Percentiles rank a stretch among this genome's conserved stretches.
Conservation (phyloP, 2,329 filamentous ascomycete species). For the Colletotrichum sp. region DNA sequence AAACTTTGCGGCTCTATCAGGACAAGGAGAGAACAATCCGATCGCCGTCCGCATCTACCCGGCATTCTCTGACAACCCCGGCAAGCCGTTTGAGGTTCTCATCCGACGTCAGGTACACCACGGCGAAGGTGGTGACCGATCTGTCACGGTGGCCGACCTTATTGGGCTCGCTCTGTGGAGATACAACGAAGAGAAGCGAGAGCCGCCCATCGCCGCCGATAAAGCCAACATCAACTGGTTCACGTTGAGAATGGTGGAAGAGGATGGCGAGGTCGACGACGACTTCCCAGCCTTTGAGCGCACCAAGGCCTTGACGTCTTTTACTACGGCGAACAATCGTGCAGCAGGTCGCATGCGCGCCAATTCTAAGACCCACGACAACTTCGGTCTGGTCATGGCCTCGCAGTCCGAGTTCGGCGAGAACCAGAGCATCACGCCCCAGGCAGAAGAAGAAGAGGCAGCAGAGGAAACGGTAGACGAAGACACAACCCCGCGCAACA, state of each 20-base stretch:
- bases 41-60: constrained; percentile 80
- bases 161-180: constrained; percentile 81
- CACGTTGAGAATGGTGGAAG: constrained; percentile 83
- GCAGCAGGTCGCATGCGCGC: constrained; percentile 64
- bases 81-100: constrained; percentile 72
- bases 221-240: constrained; percentile 83
- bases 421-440: constrained; percentile 71
- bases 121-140: constrained; percentile 64
- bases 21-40: constrained; percentile 78
- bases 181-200: constrained; percentile 77
- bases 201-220: constrained; percentile 67
- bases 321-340: constrained; percentile 81
- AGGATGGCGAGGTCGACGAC: constrained; percentile 84
- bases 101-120: constrained; percentile 74
- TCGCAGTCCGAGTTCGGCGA: constrained; percentile 70
- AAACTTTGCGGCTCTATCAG: constrained; percentile 76
- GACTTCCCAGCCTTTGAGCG: constrained; percentile 82
- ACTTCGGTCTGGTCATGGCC: constrained; percentile 80
- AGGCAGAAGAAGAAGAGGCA: constrained; percentile 49
- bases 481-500: constrained; percentile 47
- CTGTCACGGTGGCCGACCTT: constrained; percentile 78
- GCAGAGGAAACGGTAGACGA: constrained; percentile 43
- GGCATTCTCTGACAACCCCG: constrained; percentile 69
- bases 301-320: constrained; percentile 75
- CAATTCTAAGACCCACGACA: constrained; percentile 79